Percentiles rank a stretch among this genome's conserved stretches.
Conservation (phyloP, 176 grass and related monocot species). For the Stipa capillata region DNA sequence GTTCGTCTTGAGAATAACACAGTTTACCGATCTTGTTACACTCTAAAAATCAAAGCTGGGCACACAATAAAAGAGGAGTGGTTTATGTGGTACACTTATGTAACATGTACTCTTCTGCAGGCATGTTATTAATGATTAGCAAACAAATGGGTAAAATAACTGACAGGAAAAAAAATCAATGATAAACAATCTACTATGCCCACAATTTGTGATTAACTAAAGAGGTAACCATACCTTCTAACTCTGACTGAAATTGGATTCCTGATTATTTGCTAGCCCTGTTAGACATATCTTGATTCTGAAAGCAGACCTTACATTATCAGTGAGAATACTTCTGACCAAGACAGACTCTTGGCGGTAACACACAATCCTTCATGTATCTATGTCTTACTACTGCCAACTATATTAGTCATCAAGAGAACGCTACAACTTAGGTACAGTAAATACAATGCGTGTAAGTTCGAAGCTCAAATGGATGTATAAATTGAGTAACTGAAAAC, state of each 20-base stretch:
- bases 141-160: too few species aligned
- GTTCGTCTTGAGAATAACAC: too few species aligned
- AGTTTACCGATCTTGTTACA: not conserved
- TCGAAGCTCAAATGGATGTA: too few species aligned
- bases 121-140: not conserved
- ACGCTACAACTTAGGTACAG: too few species aligned
- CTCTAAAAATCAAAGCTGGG: not conserved
- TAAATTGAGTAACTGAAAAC: too few species aligned
- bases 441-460: too few species aligned
- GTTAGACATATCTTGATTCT: too few species aligned
- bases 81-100: too few species aligned
- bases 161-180: not conserved
- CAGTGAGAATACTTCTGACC: too few species aligned
- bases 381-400: slow-evolving; percentile 47
- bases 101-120: not conserved
- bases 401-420: slow-evolving; percentile 28
- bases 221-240: not conserved
- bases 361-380: slow-evolving; percentile 42
- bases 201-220: not conserved
- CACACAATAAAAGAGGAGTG: too few species aligned
- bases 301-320: too few species aligned
- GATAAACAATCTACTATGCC: not conserved
- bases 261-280: slow-evolving; percentile 43
- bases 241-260: not conserved
- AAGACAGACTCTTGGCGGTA: slow-evolving; percentile 43